Conservation (phyloP, 108 stramenopile genomes). For the Skeletonema menzelii region DNA sequence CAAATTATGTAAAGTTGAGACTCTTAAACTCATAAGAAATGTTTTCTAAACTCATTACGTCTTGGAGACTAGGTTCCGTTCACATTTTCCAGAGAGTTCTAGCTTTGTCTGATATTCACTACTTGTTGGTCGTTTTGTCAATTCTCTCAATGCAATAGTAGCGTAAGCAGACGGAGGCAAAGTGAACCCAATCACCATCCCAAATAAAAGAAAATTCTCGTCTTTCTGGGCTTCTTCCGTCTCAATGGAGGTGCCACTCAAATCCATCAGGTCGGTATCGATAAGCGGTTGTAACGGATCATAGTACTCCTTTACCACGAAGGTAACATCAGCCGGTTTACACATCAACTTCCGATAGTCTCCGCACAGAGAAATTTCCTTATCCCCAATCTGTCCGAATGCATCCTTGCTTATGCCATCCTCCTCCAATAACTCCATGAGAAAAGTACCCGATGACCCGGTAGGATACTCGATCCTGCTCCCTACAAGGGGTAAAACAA, state of each 20-base stretch:
- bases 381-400: constrained; percentile 51
- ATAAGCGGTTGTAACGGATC: constrained; percentile 81
- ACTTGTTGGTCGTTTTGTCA: constrained; percentile 83
- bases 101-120: constrained; percentile 80
- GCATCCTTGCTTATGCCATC: constrained; percentile 53
- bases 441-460: constrained; percentile 51
- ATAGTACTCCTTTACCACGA: constrained; percentile 60
- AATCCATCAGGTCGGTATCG: constrained; percentile 85
- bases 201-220: constrained; percentile 38
- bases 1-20: neutral
- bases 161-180: constrained; percentile 90
- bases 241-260: constrained; percentile 23
- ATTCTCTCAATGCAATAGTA: constrained; percentile 85
- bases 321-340: constrained; percentile 67
- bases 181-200: constrained; percentile 84
- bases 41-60: neutral
- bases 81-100: constrained; percentile 51
- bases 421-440: constrained; percentile 54
- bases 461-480: constrained; percentile 64
- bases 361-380: constrained; percentile 65
- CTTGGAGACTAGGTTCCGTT: constrained; percentile 24
- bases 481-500: constrained; percentile 86
- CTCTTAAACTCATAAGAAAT: neutral
- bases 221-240: constrained; percentile 20
- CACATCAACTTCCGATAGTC: constrained; percentile 86